These are phyloP conservation scores for Dothistroma septosporum DNA, from an alignment of 2,329 filamentous ascomycete species.

Conservation along the genomic window DNA sequence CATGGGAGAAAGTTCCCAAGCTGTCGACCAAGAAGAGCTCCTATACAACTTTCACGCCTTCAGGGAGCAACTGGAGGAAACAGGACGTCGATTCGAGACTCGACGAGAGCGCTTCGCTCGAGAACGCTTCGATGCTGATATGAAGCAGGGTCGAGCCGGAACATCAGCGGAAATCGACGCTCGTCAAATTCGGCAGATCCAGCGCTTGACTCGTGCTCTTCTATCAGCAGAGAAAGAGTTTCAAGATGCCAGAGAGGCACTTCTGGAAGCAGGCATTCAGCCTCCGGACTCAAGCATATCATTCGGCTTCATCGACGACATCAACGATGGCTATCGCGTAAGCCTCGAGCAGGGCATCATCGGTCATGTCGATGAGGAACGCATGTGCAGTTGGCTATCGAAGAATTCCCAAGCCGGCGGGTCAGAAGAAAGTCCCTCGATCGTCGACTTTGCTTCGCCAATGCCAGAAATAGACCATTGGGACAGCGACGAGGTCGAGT, in stretches of 20 bases:
- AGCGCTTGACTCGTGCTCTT: background rate
- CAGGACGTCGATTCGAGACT: background rate
- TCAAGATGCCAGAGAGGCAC: background rate
- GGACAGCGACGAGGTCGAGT: background rate
- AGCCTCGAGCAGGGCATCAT: background rate
- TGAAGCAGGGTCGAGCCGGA: background rate
- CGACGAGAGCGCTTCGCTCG: background rate
- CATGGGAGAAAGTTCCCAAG: background rate
- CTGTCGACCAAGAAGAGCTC: background rate
- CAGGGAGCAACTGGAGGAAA: background rate
- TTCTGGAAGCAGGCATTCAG: background rate
- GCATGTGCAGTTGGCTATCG: background rate
- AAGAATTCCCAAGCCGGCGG: background rate
- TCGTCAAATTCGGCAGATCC: background rate
- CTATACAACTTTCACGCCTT: background rate
- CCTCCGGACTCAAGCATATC: background rate
- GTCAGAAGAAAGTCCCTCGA: background rate
- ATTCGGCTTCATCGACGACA: slow-evolving; percentile 6
- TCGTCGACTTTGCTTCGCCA: background rate
- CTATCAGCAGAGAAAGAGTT: background rate
- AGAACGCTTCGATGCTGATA: background rate
- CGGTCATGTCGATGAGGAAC: background rate
- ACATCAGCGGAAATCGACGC: background rate
- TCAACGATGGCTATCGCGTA: slow-evolving; percentile 1
- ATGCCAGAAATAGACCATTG: background rate